Evolutionary conservation across 2,329 filamentous ascomycete species (phyloP).

Genomic region (Calonectria pseudoreteaudii): DNA sequence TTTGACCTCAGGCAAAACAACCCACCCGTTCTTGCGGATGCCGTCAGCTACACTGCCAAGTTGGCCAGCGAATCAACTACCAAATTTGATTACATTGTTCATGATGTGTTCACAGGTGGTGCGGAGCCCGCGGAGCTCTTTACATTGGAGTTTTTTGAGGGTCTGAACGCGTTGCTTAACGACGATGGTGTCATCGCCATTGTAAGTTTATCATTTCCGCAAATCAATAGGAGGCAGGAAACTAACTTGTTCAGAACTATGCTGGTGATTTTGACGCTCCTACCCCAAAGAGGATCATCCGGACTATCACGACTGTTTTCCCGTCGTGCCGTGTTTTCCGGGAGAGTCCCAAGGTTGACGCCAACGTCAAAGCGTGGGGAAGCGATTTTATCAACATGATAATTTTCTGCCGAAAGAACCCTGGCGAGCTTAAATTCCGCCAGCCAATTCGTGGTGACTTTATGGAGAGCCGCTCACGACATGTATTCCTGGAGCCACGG

Average conservation of each 20-base stretch:
- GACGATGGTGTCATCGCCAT: slow-evolving; percentile 88
- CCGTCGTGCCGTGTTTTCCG: slow-evolving; percentile 93
- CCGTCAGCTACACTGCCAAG: slow-evolving; percentile 73
- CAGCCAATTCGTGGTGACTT: slow-evolving; percentile 73
- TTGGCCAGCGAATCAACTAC: slow-evolving; percentile 56
- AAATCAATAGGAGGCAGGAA: not conserved
- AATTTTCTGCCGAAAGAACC: slow-evolving; percentile 85
- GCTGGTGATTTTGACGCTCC: slow-evolving; percentile 87
- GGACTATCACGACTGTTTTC: slow-evolving; percentile 86
- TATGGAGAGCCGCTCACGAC: slow-evolving; percentile 77
- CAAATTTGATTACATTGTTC: slow-evolving; percentile 90
- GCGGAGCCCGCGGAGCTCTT: slow-evolving; percentile 92
- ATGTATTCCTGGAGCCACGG: slow-evolving; percentile 77
- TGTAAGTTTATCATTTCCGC: slow-evolving; percentile 61
- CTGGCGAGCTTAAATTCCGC: slow-evolving; percentile 72
- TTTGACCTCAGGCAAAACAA: slow-evolving; percentile 85
- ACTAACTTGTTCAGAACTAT: slow-evolving; percentile 76
- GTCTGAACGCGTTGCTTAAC: slow-evolving; percentile 77
- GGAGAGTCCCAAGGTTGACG: slow-evolving; percentile 70
- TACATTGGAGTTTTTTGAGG: slow-evolving; percentile 83
- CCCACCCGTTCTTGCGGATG: slow-evolving; percentile 84
- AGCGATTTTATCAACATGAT: slow-evolving; percentile 95
- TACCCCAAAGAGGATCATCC: slow-evolving; percentile 80
- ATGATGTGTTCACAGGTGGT: slow-evolving; percentile 97
- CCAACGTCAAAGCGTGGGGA: slow-evolving; percentile 59